These are phyloP conservation scores for Dysphania ambrosioides DNA, from an alignment of 148 eudicot genomes.

Conservation along the genomic window DNA sequence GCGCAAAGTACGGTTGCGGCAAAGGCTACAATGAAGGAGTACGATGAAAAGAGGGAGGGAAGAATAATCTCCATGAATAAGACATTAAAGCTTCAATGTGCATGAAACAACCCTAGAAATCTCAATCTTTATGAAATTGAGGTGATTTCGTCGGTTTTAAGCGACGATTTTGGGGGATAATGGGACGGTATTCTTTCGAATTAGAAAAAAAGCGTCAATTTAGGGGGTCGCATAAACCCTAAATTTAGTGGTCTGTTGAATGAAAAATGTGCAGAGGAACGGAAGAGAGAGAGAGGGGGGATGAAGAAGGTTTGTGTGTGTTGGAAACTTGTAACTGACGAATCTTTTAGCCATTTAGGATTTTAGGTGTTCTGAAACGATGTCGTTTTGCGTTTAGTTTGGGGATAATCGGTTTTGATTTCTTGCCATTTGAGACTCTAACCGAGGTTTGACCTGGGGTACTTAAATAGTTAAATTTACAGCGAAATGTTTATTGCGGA, in stretches of 20 bases:
- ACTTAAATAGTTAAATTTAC: no score
- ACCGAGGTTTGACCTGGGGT: no score
- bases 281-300: constrained; percentile 7
- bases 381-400: background rate
- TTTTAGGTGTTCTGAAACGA: background rate
- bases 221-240: constrained; percentile 30
- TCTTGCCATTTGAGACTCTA: no score
- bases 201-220: no score
- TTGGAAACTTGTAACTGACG: constrained; percentile 10
- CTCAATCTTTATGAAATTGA: background rate
- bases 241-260: constrained; percentile 5
- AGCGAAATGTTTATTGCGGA: no score
- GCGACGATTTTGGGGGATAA: background rate
- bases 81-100: constrained; percentile 55
- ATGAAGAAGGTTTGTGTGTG: constrained; percentile 10
- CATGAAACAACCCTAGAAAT: constrained; percentile 38
- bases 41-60: constrained; percentile 23
- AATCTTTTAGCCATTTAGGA: background rate
- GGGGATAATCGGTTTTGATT: no score
- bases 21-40: constrained; percentile 34
- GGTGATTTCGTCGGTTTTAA: background rate
- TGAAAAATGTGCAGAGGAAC: constrained; percentile 17
- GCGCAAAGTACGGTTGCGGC: constrained; percentile 36
- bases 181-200: no score
- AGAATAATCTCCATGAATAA: constrained; percentile 48